Percentiles rank a stretch among this genome's conserved stretches.
Conservation (phyloP, 1,284 basidiomycete species). For the Trametes sp. region DNA sequence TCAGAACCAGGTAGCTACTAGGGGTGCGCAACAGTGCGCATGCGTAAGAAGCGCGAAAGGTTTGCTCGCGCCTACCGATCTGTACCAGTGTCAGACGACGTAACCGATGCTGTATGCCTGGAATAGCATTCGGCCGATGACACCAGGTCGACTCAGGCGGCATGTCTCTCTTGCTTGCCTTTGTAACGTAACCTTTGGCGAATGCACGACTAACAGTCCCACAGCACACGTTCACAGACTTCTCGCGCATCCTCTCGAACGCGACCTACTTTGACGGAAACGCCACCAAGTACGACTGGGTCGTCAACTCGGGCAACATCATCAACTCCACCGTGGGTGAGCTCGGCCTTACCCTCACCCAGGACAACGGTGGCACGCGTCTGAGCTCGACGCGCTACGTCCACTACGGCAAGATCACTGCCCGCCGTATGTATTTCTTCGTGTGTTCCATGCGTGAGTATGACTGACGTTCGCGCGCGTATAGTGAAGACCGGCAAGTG, state of each 20-base stretch:
- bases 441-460: background rate
- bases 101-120: too few relatives aligned
- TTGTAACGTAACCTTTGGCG: too few relatives aligned
- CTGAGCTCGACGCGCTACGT: constrained; percentile 83
- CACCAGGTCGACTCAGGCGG: too few relatives aligned
- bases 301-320: constrained; percentile 72
- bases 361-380: constrained; percentile 76
- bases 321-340: constrained; percentile 70
- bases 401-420: constrained; percentile 81
- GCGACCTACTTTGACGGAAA: constrained; percentile 77
- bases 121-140: too few relatives aligned
- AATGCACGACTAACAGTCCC: background rate
- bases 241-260: constrained; percentile 72
- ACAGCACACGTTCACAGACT: constrained; percentile 71
- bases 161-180: too few relatives aligned
- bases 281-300: constrained; percentile 74
- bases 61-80: too few relatives aligned
- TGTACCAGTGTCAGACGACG: too few relatives aligned
- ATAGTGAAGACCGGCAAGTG: constrained; percentile 75
- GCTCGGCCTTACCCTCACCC: constrained; percentile 69
- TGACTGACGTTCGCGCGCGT: background rate
- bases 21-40: too few relatives aligned
- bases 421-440: constrained; percentile 56
- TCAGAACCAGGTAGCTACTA: too few relatives aligned
- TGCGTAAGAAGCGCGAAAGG: too few relatives aligned